A percentile compares a stretch with the other conserved stretches of the same genome.
Evolutionary conservation across 2,329 filamentous ascomycete genomes (phyloP).

Genomic region (Monilinia vaccinii-corymbosi): DNA sequence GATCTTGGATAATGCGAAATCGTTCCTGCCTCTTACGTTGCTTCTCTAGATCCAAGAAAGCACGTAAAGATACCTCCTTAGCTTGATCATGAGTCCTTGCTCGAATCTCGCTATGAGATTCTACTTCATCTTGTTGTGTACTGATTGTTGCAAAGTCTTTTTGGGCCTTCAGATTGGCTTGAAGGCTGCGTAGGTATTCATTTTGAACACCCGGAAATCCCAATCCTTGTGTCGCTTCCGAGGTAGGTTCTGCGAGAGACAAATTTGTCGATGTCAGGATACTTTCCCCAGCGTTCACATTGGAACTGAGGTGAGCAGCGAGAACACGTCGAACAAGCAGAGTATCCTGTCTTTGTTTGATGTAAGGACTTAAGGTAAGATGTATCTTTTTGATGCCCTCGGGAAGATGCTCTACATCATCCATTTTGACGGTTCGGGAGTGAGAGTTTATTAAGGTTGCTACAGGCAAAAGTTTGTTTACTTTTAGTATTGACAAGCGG

Average conservation of each 20-base stretch:
- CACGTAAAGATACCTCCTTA: conserved; percentile 33
- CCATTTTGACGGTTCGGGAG: conserved; percentile 14
- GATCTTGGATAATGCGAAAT: conserved; percentile 41
- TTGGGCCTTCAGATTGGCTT: conserved; percentile 42
- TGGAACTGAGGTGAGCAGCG: conserved; percentile 43
- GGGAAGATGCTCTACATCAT: conserved; percentile 20
- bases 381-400: conserved; percentile 35
- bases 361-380: conserved; percentile 40
- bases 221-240: conserved; percentile 30
- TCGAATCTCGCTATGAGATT: conserved; percentile 7
- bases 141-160: conserved; percentile 34
- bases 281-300: conserved; percentile 30
- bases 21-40: conserved; percentile 44
- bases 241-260: conserved; percentile 38
- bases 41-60: conserved; percentile 43
- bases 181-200: conserved; percentile 46
- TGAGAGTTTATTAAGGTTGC: background rate
- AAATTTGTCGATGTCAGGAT: conserved; percentile 32
- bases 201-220: conserved; percentile 39
- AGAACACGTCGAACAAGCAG: conserved; percentile 47
- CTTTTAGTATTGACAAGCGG: background rate
- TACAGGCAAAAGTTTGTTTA: background rate
- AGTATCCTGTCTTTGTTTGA: conserved; percentile 49
- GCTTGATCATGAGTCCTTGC: conserved; percentile 14
- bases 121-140: conserved; percentile 16